Conservation (phyloP, 192 early-diverging fungal genomes). For the Lunasporangiospora selenospora region DNA sequence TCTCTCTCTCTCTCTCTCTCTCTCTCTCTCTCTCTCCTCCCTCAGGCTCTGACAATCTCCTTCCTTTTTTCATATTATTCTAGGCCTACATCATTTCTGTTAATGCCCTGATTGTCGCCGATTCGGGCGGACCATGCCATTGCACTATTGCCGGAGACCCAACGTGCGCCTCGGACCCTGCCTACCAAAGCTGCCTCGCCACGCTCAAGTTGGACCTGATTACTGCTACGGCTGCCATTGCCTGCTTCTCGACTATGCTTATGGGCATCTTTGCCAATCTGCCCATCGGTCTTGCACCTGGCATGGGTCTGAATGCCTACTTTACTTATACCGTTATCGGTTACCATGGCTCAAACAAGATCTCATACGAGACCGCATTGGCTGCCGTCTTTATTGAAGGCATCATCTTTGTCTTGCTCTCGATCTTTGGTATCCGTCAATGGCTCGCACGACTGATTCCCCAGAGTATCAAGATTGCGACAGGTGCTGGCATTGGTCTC, state of each 20-base stretch:
- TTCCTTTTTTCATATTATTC: neutral
- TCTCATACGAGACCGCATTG: slow-evolving; percentile 71
- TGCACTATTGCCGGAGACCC: slow-evolving; percentile 59
- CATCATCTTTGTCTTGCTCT: slow-evolving; percentile 73
- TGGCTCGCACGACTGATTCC: slow-evolving; percentile 76
- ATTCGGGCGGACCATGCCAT: slow-evolving; percentile 76
- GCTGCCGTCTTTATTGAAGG: slow-evolving; percentile 84
- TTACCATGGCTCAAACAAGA: slow-evolving; percentile 74
- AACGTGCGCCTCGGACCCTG: slow-evolving; percentile 58
- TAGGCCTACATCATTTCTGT: slow-evolving; percentile 70
- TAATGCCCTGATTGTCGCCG: slow-evolving; percentile 75
- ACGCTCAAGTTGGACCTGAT: slow-evolving; percentile 73
- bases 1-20: slow-evolving; percentile 5
- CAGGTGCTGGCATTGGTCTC: slow-evolving; percentile 75
- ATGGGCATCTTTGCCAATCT: slow-evolving; percentile 76
- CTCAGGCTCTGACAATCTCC: too few species aligned
- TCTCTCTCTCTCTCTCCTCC: too few species aligned
- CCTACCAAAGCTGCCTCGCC: slow-evolving; percentile 65
- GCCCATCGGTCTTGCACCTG: slow-evolving; percentile 81
- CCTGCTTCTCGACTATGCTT: slow-evolving; percentile 66
- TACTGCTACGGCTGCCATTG: slow-evolving; percentile 72
- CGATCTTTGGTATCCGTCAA: slow-evolving; percentile 79
- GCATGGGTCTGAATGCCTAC: slow-evolving; percentile 84
- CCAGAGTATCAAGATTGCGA: slow-evolving; percentile 70
- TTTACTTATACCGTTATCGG: slow-evolving; percentile 86